These are phyloP conservation scores for Thalassiosira ordinaria DNA, from an alignment of 352 stramenopile genomes.

Conservation along the genomic window DNA sequence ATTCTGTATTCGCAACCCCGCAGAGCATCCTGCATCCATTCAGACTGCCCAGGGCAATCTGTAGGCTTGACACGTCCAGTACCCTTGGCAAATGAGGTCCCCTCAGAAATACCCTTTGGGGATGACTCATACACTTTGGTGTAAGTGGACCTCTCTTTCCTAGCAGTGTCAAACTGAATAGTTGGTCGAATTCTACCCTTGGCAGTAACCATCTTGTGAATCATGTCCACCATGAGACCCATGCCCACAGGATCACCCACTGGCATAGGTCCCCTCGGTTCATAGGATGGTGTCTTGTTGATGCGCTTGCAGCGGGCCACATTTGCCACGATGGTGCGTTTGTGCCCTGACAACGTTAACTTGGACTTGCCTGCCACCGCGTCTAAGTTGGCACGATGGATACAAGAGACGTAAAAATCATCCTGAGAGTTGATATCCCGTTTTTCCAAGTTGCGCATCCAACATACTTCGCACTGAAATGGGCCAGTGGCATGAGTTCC, in stretches of 20 bases:
- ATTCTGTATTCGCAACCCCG: slow-evolving; percentile 16
- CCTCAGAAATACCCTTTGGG: slow-evolving; percentile 3
- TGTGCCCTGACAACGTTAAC: not conserved
- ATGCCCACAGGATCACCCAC: slow-evolving; percentile 10
- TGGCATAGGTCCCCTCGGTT: not conserved
- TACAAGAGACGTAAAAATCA: not conserved
- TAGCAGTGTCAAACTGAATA: slow-evolving; percentile 28
- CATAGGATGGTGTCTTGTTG: slow-evolving; percentile 5
- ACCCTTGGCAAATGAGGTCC: slow-evolving; percentile 3
- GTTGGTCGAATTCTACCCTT: slow-evolving; percentile 2
- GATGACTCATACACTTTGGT: slow-evolving; percentile 24
- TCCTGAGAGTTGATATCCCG: not conserved
- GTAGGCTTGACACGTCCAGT: not conserved
- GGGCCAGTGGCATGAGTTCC: slow-evolving; percentile 27
- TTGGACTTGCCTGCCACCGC: not conserved
- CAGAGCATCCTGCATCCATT: slow-evolving; percentile 23
- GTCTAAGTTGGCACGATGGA: slow-evolving; percentile 11
- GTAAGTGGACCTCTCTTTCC: slow-evolving; percentile 1
- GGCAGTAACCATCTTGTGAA: not conserved
- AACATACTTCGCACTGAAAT: slow-evolving; percentile 67
- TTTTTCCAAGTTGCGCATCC: slow-evolving; percentile 35
- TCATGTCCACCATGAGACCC: slow-evolving; percentile 13
- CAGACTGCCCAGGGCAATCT: slow-evolving; percentile 5
- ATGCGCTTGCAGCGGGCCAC: not conserved
- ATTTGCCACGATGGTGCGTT: not conserved